A percentile compares a stretch with the other conserved stretches of the same genome.
phyloP scores from a whole-genome alignment of 352 stramenopile genomes.

The Aphanomyces invadans region DNA sequence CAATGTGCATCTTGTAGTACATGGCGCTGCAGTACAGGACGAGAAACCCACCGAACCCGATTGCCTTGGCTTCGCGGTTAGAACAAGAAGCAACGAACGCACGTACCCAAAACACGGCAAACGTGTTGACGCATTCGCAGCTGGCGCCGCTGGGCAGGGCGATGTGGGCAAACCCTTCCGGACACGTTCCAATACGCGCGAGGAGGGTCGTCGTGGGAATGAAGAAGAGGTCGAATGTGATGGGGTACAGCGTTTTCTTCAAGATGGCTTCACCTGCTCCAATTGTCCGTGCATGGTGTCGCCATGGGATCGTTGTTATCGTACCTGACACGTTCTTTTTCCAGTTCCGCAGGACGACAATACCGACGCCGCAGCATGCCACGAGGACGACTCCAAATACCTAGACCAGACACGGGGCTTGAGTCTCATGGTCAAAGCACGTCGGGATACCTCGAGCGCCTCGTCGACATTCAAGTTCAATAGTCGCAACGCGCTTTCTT shows the following conservation, averaged over 20 bases:
- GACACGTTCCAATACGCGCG: conserved; percentile 8
- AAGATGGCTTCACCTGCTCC: background rate
- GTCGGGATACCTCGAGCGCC: background rate
- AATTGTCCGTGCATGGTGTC: too few relatives aligned
- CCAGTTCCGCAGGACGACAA: conserved; percentile 5
- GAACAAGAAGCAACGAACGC: too few relatives aligned
- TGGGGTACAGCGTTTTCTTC: conserved; percentile 10
- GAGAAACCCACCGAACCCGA: conserved; percentile 18
- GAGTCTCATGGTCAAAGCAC: too few relatives aligned
- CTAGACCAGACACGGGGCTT: background rate
- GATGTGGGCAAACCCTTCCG: conserved; percentile 5
- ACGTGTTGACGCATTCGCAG: conserved; percentile 11
- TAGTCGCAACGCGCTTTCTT: background rate
- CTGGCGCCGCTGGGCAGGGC: background rate
- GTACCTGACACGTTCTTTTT: background rate
- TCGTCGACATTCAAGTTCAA: background rate
- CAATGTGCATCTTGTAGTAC: conserved; percentile 25
- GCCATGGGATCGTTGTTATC: too few relatives aligned
- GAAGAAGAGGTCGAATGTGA: conserved; percentile 21
- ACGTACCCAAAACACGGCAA: conserved; percentile 16
- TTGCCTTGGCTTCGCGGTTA: background rate
- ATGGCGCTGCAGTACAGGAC: conserved; percentile 15
- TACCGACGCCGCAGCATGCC: background rate
- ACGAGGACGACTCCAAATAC: background rate
- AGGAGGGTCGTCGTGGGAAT: conserved; percentile 12